phyloP scores from a whole-genome alignment of 345 rosid genomes.

The Pistacia vera region DNA sequence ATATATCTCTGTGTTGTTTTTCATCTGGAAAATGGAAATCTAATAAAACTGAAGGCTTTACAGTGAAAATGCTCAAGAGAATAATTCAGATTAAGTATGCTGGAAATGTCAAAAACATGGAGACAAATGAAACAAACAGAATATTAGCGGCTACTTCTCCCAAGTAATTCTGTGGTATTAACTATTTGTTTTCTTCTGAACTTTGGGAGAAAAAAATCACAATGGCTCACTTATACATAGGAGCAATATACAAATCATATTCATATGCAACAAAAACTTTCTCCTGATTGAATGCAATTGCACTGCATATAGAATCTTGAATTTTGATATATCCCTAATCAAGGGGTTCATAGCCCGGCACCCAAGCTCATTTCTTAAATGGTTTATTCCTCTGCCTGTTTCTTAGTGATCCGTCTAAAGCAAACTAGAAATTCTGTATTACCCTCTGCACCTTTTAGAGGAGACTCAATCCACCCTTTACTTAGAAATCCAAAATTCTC shows the following conservation, averaged over 20 bases:
- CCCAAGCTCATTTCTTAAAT: neutral
- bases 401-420: slow-evolving; percentile 49
- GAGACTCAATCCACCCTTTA: slow-evolving; percentile 89
- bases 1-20: too few relatives aligned
- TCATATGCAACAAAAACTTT: neutral
- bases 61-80: too few relatives aligned
- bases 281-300: neutral
- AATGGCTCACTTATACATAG: neutral
- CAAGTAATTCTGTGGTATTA: too few relatives aligned
- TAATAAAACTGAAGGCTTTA: too few relatives aligned
- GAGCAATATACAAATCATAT: neutral
- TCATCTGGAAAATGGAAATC: too few relatives aligned
- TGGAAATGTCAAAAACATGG: neutral
- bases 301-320: neutral
- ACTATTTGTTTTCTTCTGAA: neutral
- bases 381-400: slow-evolving; percentile 18
- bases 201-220: neutral
- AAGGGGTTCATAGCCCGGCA: neutral
- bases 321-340: neutral
- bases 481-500: slow-evolving; percentile 66
- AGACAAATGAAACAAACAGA: neutral
- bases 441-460: slow-evolving; percentile 91
- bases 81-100: too few relatives aligned
- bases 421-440: slow-evolving; percentile 83
- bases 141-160: neutral